Evolutionary conservation across 2,329 filamentous ascomycete genomes (phyloP), one percentile per base, ranked within the genome.

Genomic region (Cytospora piceae): DNA sequence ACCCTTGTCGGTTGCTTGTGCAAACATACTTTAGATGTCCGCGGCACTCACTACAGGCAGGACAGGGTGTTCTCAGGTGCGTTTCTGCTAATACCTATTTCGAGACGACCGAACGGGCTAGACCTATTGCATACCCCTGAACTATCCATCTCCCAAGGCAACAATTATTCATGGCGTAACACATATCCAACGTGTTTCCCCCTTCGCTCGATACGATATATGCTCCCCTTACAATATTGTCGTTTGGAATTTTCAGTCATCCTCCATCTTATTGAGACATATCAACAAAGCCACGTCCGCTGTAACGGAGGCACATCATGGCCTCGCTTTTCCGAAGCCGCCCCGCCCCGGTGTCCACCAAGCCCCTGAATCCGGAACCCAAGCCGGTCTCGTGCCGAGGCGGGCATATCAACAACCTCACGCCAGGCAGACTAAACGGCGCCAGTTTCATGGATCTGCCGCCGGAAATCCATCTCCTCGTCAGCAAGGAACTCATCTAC

Each of bases 401-500:
- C 34, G 34, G 29, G 24, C 22, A 58, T 3, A 58, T 7, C 52
- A 14, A 17, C 27, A n/a, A 22, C 3, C 20, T 12, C 20, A 22
- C 53, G 22, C 42, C 62, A n/a, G 32, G 20, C 4, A 46, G 46
- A 52, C 58, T 52, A 29, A 8, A 54, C n/a, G 55, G 66, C 15
- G 72, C 72, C n/a, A 20, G 8, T 24, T 72, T 89, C 39, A 78
- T 82, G 73, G 75, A 77, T 20, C 78, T 92, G 2, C 90, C 90
- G 2, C 80, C 86, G 0, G 90, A 92, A 71, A 80, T 92, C n/a
- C 89, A 91, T 70, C 74, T 89, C 1, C 80, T 86, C 58, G 87
- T 92, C 63, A 79, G 85, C 37, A 73, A 80, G 14, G 79, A 85
- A 62, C 85, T 92, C 66, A 83, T 83, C 37, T 92, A 92, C 68